Base-by-base conservation (phyloP, 441 rosid genomes). In the Bocquillonia castaneifolia region DNA sequence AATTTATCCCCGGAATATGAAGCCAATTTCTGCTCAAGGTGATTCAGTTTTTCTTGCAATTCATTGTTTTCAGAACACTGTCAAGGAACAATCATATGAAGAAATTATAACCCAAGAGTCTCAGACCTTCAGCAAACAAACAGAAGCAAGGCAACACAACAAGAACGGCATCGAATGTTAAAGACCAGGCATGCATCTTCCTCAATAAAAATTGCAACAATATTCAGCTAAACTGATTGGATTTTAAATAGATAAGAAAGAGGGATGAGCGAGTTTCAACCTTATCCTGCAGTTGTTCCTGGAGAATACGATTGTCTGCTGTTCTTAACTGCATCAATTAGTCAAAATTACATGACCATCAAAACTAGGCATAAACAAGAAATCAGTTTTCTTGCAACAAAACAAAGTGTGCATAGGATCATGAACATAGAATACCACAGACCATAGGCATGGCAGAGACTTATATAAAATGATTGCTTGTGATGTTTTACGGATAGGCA, bases 291-390 rank as follows among this genome's bases (percentile, higher is more conserved):
- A 93, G 75, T 72, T 93, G 98, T 69, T 93, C 98, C 79, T 91
- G 98, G 63, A 93, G 94, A 69, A 93, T 82, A 56, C 96, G 93
- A 73, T 93, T 93, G 75, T 93, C 98, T 51, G 97, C 98, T 57
- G 97, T 77, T 83, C 86, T 93, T 72, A 93, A 79, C 98, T 93
- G 90, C 80, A 77, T 53, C 52, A 74, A 59, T 69, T 67, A 63
- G 53, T 15, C 69, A 79, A 70, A 70, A 74, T 63, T 39, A 72
- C 34, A 63, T 45, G 40, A 59, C n/a, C 23, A 72, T 63, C 31
- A 53, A 53, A 63, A 59, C 14, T 44, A 36, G 9, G 13, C 37
- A 25, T 20, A 31, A 34, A 1, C 32, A 32, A 52, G 39, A 64
- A 9, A 45, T 22, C 42, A 59, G 23, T 3, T 12, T 28, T 54